Evolutionary conservation across 352 stramenopile species (phyloP).

Genomic region (Phytophthora kernoviae): DNA sequence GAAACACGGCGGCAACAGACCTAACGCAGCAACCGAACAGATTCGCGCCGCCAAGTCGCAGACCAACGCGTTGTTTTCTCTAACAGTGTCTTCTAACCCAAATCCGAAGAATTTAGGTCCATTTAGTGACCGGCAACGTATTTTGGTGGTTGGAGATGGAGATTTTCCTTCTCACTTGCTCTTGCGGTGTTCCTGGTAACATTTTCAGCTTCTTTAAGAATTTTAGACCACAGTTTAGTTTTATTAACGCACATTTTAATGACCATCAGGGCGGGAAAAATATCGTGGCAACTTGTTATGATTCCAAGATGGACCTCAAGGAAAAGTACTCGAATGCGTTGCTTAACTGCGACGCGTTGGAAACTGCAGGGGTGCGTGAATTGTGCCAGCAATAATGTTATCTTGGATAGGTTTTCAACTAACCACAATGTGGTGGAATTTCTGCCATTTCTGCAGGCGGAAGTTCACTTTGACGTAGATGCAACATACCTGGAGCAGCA

Average conservation of each 20-base stretch:
- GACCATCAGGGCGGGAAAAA: slow-evolving; percentile 58
- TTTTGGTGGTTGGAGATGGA: slow-evolving; percentile 85
- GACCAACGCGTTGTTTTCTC: slow-evolving; percentile 68
- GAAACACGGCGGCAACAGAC: slow-evolving; percentile 22
- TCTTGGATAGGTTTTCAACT: neutral
- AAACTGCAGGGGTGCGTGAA: slow-evolving; percentile 62
- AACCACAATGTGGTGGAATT: neutral
- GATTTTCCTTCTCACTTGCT: slow-evolving; percentile 82
- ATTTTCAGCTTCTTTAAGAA: neutral
- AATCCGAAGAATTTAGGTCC: slow-evolving; percentile 83
- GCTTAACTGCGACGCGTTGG: slow-evolving; percentile 70
- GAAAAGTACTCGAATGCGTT: slow-evolving; percentile 76
- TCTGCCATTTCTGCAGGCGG: slow-evolving; percentile 32
- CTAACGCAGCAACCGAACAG: slow-evolving; percentile 22
- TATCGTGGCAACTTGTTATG: slow-evolving; percentile 76
- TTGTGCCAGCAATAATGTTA: neutral
- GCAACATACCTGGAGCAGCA: slow-evolving; percentile 68
- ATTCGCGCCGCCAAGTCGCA: slow-evolving; percentile 57
- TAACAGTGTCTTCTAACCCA: slow-evolving; percentile 76
- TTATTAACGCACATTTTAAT: slow-evolving; percentile 5
- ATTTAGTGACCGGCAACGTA: slow-evolving; percentile 75
- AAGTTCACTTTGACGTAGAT: slow-evolving; percentile 73
- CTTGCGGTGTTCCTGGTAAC: slow-evolving; percentile 74
- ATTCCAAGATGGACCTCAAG: slow-evolving; percentile 68
- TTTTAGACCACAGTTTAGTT: slow-evolving; percentile 4